A percentile compares a stretch with the other conserved stretches of the same genome.
phyloP scores from a whole-genome alignment of 1,284 basidiomycete genomes.

The Irpex sp. region DNA sequence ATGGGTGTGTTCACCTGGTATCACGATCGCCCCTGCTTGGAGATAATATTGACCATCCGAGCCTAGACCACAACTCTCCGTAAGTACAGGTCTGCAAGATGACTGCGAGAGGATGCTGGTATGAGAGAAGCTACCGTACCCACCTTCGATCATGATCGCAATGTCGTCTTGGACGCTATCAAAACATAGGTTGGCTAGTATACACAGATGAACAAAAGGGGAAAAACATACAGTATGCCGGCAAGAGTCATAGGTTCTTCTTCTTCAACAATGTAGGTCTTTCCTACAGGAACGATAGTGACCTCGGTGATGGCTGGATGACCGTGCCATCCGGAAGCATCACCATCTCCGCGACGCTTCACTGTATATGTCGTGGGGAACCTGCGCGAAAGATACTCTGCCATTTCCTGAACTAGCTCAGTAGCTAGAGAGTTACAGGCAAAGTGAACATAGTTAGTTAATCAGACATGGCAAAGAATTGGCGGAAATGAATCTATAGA shows the following conservation, averaged over 20 bases:
- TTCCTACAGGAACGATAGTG: slow-evolving; percentile 46
- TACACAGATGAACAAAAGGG: background rate
- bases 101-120: too few species aligned
- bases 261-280: slow-evolving; percentile 46
- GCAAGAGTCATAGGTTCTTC: slow-evolving; percentile 62
- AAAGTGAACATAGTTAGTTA: background rate
- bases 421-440: slow-evolving; percentile 36
- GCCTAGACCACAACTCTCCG: slow-evolving; percentile 30
- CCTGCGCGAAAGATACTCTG: slow-evolving; percentile 59
- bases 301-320: slow-evolving; percentile 49
- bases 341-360: slow-evolving; percentile 33
- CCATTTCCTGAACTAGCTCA: slow-evolving; percentile 63
- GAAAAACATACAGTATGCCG: slow-evolving; percentile 46
- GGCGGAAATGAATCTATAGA: background rate
- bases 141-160: slow-evolving; percentile 75
- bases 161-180: slow-evolving; percentile 67
- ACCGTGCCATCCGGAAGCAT: slow-evolving; percentile 46
- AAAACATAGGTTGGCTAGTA: background rate
- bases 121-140: background rate
- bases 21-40: slow-evolving; percentile 66
- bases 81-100: too few species aligned
- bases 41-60: slow-evolving; percentile 69
- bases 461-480: background rate
- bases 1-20: slow-evolving; percentile 45
- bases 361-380: slow-evolving; percentile 59